A percentile compares a stretch with the other conserved stretches of the same genome.
phyloP scores from a whole-genome alignment of 345 rosid genomes.

The Brassica rapa region DNA sequence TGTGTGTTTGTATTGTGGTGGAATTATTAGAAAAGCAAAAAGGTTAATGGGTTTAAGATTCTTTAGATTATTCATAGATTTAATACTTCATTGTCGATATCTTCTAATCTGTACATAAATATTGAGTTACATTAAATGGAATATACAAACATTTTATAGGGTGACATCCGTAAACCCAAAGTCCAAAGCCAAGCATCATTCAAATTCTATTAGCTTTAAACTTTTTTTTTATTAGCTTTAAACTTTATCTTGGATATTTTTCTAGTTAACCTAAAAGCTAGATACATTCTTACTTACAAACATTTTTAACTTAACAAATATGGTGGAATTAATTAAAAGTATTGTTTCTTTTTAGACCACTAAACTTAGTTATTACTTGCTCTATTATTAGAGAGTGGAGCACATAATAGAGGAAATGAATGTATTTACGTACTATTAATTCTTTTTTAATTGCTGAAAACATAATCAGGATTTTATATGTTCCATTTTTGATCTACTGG shows the following conservation, averaged over 20 bases:
- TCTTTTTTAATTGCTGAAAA: no score
- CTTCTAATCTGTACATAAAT: not conserved
- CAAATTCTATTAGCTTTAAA: no score
- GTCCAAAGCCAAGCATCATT: no score
- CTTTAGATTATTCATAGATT: conserved; percentile 29
- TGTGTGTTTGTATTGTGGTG: conserved; percentile 32
- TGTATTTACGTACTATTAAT: no score
- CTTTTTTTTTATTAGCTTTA: no score
- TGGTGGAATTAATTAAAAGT: not conserved
- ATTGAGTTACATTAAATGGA: not conserved
- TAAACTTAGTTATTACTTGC: not conserved
- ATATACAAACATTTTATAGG: no score
- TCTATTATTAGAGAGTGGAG: not conserved
- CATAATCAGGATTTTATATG: no score
- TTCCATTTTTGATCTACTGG: no score
- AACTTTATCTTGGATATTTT: no score
- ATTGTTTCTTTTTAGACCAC: not conserved
- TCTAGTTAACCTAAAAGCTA: no score
- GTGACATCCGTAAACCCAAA: no score
- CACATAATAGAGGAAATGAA: not conserved
- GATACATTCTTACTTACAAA: no score
- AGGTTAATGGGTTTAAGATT: conserved; percentile 35
- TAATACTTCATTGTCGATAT: not conserved
- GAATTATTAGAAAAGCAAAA: conserved; percentile 25
- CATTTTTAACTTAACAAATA: not conserved